Evolutionary conservation across 139 green algal genomes (phyloP), one percentile per base, ranked within the genome.

Genomic region (Picochlorum sp.): DNA sequence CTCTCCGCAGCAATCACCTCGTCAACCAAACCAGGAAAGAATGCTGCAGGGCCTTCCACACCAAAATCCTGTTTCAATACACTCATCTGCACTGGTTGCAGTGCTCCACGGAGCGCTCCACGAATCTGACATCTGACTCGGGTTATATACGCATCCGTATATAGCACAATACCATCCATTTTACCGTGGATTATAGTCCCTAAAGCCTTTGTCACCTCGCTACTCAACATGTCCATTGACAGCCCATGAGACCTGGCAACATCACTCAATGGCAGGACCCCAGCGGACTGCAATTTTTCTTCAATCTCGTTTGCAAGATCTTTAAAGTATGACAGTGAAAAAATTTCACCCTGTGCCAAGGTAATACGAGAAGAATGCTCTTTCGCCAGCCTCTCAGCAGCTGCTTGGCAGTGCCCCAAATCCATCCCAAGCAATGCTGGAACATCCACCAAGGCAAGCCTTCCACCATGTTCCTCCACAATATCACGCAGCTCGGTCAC

Each of bases 281-380:
- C 86, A 15, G 65, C 50, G 49, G 86, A 83, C 67, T 88, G 77
- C 60, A 95, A 76, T 13, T 73, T 56, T 24, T 94, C 84, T n/a
- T 90, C 78, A 16, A 96, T 72, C 69, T 97, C 92, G 2, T 77
- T 69, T 4, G 83, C 85, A 14, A 97, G 62, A 18, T 60, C 44
- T 37, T 94, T 81, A 75, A 96, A 95, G 74, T 95, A 96, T 24
- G 59, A 26, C 1, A 28, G 28, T 1, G 84, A 90, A 30, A 98
- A 81, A 8, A 98, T 77, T 72, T 98, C 92, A 4, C 90, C 90
- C 34, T 94, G 83, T 2, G 86, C 57, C 10, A 82, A 44, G 6
- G 65, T 45, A 7, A 90, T 60, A 1, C n/a, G 31, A n/a, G 74
- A 82, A 11, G 24, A 38, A 30, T 68, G 68, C 28, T 68, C 67